phyloP scores from a whole-genome alignment of 768 basidiomycete genomes.

The Serendipita sp. region DNA sequence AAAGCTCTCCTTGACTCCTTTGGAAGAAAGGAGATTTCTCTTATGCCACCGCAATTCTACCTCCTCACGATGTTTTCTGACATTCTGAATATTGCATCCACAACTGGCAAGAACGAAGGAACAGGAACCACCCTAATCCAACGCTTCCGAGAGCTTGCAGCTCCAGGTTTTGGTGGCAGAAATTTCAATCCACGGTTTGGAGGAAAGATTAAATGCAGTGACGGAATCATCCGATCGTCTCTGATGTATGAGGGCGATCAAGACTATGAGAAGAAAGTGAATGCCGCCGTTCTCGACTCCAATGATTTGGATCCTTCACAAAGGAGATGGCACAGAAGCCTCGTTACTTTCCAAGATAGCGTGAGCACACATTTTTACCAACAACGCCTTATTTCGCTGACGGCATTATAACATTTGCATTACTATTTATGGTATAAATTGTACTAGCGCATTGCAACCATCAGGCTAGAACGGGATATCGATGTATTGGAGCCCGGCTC shows the following conservation, averaged over 20 bases:
- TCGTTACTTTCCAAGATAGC: slow-evolving; percentile 32
- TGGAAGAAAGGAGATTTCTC: slow-evolving; percentile 23
- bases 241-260: slow-evolving; percentile 60
- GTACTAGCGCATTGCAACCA: not conserved
- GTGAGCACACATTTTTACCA: slow-evolving; percentile 23
- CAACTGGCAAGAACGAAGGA: slow-evolving; percentile 18
- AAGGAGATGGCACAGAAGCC: slow-evolving; percentile 43
- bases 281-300: not conserved
- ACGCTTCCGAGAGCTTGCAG: slow-evolving; percentile 30
- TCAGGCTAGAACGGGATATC: not conserved
- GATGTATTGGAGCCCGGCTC: not conserved
- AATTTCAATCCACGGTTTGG: slow-evolving; percentile 34
- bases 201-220: slow-evolving; percentile 20
- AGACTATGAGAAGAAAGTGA: slow-evolving; percentile 36
- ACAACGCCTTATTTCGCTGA: too few species aligned
- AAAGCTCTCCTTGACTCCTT: not conserved
- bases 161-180: slow-evolving; percentile 42
- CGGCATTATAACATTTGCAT: not conserved
- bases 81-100: slow-evolving; percentile 22
- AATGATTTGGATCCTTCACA: slow-evolving; percentile 9
- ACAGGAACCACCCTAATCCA: not conserved
- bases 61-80: slow-evolving; percentile 43
- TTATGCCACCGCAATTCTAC: slow-evolving; percentile 67
- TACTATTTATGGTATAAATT: not conserved
- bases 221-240: slow-evolving; percentile 29